phyloP scores from a whole-genome alignment of 2,329 filamentous ascomycete genomes.

The Diaporthe sp. region DNA sequence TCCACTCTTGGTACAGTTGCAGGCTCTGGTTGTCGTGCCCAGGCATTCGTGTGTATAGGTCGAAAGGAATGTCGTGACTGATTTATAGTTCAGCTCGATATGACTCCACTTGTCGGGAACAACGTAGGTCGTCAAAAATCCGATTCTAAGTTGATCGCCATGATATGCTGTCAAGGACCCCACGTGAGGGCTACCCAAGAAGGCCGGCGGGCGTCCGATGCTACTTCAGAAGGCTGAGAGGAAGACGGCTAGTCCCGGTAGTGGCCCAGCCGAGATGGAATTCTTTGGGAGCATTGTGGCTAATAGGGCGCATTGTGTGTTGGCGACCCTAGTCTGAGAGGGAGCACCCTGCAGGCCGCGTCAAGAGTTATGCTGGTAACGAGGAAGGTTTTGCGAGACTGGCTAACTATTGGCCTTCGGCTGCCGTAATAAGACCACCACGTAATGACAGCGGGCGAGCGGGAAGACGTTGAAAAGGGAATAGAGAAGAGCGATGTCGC shows the following conservation, averaged over 20 bases:
- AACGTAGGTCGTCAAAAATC: not conserved
- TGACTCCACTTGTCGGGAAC: not conserved
- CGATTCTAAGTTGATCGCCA: not conserved
- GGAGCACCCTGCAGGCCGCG: conserved; percentile 8
- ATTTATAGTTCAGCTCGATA: not conserved
- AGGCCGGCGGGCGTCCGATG: conserved; percentile 15
- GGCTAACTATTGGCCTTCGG: not conserved
- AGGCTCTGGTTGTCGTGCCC: not conserved
- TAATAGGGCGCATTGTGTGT: conserved; percentile 21
- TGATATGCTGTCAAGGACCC: conserved; percentile 2
- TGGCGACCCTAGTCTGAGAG: conserved; percentile 21
- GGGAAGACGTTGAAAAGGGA: not conserved
- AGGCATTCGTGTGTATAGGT: not conserved
- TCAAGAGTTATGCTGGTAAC: conserved; percentile 1
- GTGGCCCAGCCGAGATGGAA: conserved; percentile 7
- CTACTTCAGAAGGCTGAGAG: conserved; percentile 8
- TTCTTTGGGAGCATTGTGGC: conserved; percentile 9
- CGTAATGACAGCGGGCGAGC: conserved; percentile 4
- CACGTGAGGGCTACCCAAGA: not conserved
- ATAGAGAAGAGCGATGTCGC: not conserved
- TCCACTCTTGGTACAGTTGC: not conserved
- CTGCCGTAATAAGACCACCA: not conserved
- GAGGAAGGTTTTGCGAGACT: not conserved
- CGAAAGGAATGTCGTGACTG: not conserved
- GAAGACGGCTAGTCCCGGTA: conserved; percentile 22